Evolutionary conservation across 2,329 filamentous ascomycete genomes (phyloP).

Genomic region (Dothideomycetidae sp.): DNA sequence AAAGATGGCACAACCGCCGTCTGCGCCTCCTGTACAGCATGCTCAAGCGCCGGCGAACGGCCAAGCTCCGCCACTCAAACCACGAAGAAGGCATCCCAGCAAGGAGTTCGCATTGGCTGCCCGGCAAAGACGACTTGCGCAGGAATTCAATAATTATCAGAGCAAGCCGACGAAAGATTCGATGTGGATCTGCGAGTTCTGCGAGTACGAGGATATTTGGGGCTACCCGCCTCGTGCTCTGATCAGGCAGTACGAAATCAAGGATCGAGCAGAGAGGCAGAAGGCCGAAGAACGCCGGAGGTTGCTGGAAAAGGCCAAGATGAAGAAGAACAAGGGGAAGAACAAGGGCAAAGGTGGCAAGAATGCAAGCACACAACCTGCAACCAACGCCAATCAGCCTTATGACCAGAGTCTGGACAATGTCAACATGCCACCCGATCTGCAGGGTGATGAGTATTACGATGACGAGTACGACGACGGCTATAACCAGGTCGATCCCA

Average conservation of each 20-base stretch:
- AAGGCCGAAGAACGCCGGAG: conserved; percentile 75
- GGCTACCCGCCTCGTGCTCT: conserved; percentile 72
- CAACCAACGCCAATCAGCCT: conserved; percentile 1
- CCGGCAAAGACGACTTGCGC: conserved; percentile 60
- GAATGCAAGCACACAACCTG: conserved; percentile 8
- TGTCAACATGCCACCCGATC: conserved; percentile 7
- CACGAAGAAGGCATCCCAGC: conserved; percentile 43
- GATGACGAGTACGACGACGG: conserved; percentile 13
- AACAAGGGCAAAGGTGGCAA: conserved; percentile 53
- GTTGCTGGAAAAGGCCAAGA: conserved; percentile 81
- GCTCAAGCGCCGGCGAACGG: conserved; percentile 24
- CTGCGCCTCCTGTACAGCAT: conserved; percentile 4
- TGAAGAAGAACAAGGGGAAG: conserved; percentile 79
- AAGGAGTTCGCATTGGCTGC: conserved; percentile 65
- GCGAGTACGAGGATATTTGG: conserved; percentile 93
- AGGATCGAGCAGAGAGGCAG: conserved; percentile 72
- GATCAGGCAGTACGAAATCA: conserved; percentile 86
- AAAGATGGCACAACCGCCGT: not conserved
- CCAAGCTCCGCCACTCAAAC: conserved; percentile 35
- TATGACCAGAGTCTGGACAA: conserved; percentile 11
- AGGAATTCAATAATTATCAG: conserved; percentile 61
- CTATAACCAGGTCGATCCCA: conserved; percentile 10
- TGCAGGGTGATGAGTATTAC: conserved; percentile 11
- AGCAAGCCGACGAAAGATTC: conserved; percentile 58
- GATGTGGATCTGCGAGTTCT: conserved; percentile 94